These are phyloP conservation scores for Umbelopsis ramanniana DNA, from an alignment of 192 early-diverging fungal species.

Conservation along the genomic window DNA sequence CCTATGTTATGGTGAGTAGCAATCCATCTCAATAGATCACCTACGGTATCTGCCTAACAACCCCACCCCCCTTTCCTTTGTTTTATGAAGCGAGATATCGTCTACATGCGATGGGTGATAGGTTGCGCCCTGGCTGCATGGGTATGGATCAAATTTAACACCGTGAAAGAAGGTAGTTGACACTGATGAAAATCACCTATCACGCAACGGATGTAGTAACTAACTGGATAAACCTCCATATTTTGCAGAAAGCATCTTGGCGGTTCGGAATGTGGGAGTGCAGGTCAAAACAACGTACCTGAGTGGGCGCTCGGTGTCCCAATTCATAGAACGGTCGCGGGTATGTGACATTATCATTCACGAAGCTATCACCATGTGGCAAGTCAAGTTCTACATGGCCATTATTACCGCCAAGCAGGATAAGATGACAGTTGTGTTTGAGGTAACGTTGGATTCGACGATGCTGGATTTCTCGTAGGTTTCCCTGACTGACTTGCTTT, in stretches of 20 bases:
- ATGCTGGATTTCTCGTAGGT: too few species aligned
- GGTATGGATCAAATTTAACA: constrained; percentile 38
- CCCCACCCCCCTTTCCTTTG: neutral
- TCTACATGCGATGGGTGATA: neutral
- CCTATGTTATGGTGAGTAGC: neutral
- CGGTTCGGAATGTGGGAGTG: constrained; percentile 70
- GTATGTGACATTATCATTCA: constrained; percentile 76
- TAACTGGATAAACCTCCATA: neutral
- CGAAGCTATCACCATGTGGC: constrained; percentile 75
- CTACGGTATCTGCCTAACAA: neutral
- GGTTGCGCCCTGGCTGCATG: constrained; percentile 11
- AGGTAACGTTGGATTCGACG: constrained; percentile 51
- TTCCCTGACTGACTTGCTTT: neutral
- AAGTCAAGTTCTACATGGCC: constrained; percentile 74
- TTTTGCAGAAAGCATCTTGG: constrained; percentile 63
- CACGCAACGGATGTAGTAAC: neutral
- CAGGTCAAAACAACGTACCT: constrained; percentile 65
- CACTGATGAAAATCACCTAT: too few species aligned
- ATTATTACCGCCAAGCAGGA: constrained; percentile 65
- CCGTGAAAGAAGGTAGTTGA: constrained; percentile 46
- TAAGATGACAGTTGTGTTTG: constrained; percentile 71
- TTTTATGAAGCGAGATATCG: neutral
- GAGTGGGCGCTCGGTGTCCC: constrained; percentile 48
- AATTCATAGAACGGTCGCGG: constrained; percentile 68
- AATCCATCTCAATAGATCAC: neutral